Evolutionary conservation across 1,284 basidiomycete genomes (phyloP).

Genomic region (Veloporphyrellus conicus): DNA sequence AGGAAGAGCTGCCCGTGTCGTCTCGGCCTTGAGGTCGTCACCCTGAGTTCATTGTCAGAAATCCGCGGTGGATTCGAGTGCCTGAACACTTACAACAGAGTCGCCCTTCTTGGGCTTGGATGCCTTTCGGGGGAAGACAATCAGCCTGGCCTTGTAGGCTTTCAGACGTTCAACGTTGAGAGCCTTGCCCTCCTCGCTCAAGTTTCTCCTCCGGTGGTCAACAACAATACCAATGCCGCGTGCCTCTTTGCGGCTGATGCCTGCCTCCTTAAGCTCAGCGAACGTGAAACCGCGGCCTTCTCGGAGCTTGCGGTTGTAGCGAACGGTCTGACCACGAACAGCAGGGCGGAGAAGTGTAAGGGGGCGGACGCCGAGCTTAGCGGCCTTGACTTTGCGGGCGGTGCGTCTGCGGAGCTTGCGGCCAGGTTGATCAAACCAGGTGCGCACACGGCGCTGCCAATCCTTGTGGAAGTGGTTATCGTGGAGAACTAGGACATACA

Average conservation of each 20-base stretch:
- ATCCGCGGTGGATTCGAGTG: background rate
- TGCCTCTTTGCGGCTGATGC: constrained; percentile 92
- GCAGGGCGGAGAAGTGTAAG: constrained; percentile 92
- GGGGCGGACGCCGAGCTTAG: constrained; percentile 89
- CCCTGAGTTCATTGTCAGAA: constrained; percentile 45
- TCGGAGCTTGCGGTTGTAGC: constrained; percentile 98
- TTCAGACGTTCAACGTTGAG: constrained; percentile 94
- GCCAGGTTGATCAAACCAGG: constrained; percentile 99
- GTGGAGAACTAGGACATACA: constrained; percentile 63
- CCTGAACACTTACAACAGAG: constrained; percentile 62
- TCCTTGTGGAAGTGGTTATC: constrained; percentile 98
- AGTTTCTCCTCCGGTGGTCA: constrained; percentile 95
- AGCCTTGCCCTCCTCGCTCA: constrained; percentile 96
- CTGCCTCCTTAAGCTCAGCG: constrained; percentile 94
- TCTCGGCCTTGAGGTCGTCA: constrained; percentile 80
- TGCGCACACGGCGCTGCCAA: constrained; percentile 92
- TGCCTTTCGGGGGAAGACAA: constrained; percentile 95
- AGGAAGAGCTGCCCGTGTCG: constrained; percentile 69
- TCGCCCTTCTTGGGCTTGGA: constrained; percentile 96
- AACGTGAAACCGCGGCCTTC: constrained; percentile 97
- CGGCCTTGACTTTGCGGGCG: constrained; percentile 90
- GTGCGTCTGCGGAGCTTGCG: constrained; percentile 95
- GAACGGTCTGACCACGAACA: constrained; percentile 93
- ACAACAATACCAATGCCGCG: constrained; percentile 91
- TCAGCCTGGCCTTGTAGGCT: constrained; percentile 84